Evolutionary conservation across 108 stramenopile species (phyloP), one percentile per base, ranked within the genome.

Genomic region (Cylindrotheca fusiformis): DNA sequence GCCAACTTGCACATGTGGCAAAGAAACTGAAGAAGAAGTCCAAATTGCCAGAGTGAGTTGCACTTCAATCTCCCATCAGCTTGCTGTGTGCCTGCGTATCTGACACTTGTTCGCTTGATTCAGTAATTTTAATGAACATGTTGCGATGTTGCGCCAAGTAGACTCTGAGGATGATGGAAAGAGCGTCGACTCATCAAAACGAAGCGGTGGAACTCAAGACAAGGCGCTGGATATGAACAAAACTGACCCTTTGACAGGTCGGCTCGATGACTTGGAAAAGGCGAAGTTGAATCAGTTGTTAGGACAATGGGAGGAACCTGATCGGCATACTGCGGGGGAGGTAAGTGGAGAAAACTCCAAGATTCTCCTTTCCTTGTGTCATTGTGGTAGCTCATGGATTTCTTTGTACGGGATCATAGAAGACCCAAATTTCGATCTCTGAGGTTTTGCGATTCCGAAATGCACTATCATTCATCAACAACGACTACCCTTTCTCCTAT

Each of bases 381-480:
- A n/a, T n/a, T n/a, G n/a, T n/a, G n/a, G n/a, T n/a, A n/a, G n/a
- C n/a, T n/a, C n/a, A n/a, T n/a, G n/a, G n/a, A n/a, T n/a, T n/a
- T n/a, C n/a, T n/a, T n/a, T n/a, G n/a, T n/a, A n/a, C n/a, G n/a
- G n/a, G n/a, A n/a, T n/a, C n/a, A n/a, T n/a, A n/a, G n/a, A n/a
- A n/a, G n/a, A n/a, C n/a, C n/a, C n/a, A 72, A 5, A 36, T 45
- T n/a, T 64, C 79, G 2, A 75, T 80, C 18, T 22, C 51, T 5
- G 49, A 70, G 1, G 54, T 91, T 31, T 58, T 91, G 0, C 49
- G 79, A 48, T 87, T 91, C 45, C 73, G 77, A 8, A 68, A 86
- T 55, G 75, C 84, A 20, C 68, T 88, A 20, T 55, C 75, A 5
- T 80, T 69, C 54, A 83, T 86, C 60, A 69, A 81, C 44, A 65